phyloP scores from a whole-genome alignment of 768 basidiomycete genomes.

The Kwoniella shandongensis region DNA sequence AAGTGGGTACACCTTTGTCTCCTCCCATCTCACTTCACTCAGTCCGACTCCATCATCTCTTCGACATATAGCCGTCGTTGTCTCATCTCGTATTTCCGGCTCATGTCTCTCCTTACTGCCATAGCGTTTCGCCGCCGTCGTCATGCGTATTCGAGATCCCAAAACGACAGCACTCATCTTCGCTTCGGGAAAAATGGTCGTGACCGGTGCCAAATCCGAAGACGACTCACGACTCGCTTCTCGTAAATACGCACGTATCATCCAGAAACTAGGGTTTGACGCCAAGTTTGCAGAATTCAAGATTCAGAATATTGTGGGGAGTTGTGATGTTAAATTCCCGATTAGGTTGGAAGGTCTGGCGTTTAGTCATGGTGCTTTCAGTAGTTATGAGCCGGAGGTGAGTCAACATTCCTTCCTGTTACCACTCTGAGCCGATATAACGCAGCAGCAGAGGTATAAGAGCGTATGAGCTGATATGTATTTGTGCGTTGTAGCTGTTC shows the following conservation, averaged over 20 bases:
- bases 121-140: slow-evolving; percentile 99
- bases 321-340: slow-evolving; percentile 98
- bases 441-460: no score
- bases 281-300: slow-evolving; percentile 99
- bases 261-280: slow-evolving; percentile 98
- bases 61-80: background rate
- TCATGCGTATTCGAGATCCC: slow-evolving; percentile 99
- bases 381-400: slow-evolving; percentile 96
- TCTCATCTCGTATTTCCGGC: background rate
- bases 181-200: slow-evolving; percentile 99
- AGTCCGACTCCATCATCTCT: background rate
- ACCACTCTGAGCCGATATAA: no score
- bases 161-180: slow-evolving; percentile 99
- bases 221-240: slow-evolving; percentile 96
- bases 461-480: no score
- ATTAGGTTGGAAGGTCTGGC: slow-evolving; percentile 96
- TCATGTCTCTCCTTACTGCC: slow-evolving; percentile 26
- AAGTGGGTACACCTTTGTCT: slow-evolving; percentile 68
- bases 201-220: slow-evolving; percentile 98
- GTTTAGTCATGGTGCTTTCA: slow-evolving; percentile 96
- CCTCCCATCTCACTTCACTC: slow-evolving; percentile 3
- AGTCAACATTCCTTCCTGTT: no score
- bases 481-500: slow-evolving; percentile 67
- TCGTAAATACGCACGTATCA: slow-evolving; percentile 97
- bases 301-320: slow-evolving; percentile 98